phyloP scores from a whole-genome alignment of 2,329 filamentous ascomycete genomes.

The Alternaria gansuensis region DNA sequence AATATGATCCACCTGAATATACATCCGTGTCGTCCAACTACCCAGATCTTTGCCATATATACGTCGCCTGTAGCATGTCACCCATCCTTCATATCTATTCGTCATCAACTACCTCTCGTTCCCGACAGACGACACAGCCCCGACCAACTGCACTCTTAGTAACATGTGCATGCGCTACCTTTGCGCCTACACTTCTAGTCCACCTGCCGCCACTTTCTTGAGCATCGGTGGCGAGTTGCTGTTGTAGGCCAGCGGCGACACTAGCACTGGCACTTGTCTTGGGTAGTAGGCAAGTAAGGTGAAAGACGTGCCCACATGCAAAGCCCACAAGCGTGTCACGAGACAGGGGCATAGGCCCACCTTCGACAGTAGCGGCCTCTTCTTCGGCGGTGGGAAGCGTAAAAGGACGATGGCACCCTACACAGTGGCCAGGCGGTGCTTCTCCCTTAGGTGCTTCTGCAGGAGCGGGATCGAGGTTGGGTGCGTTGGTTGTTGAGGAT shows the following conservation, averaged over 20 bases:
- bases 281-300: constrained; percentile 73
- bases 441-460: constrained; percentile 32
- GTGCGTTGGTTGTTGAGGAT: constrained; percentile 30
- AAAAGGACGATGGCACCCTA: constrained; percentile 46
- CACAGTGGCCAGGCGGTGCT: constrained; percentile 49
- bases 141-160: constrained; percentile 76
- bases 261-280: constrained; percentile 54
- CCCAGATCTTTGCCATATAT: constrained; percentile 1
- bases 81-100: constrained; percentile 13
- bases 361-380: constrained; percentile 32
- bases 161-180: constrained; percentile 73
- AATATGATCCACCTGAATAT: neutral
- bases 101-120: constrained; percentile 38
- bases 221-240: constrained; percentile 49
- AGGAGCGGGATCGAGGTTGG: constrained; percentile 38
- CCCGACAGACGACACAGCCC: constrained; percentile 50
- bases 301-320: constrained; percentile 83
- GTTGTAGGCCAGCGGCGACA: constrained; percentile 57
- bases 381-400: constrained; percentile 44
- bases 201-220: constrained; percentile 57
- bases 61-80: constrained; percentile 1
- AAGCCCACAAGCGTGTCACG: constrained; percentile 79
- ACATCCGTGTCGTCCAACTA: constrained; percentile 2
- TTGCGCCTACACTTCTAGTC: constrained; percentile 72
- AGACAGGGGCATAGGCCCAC: constrained; percentile 39